Evolutionary conservation across 306 rosid species (phyloP).

Genomic region (Sechiopsis laciniata): DNA sequence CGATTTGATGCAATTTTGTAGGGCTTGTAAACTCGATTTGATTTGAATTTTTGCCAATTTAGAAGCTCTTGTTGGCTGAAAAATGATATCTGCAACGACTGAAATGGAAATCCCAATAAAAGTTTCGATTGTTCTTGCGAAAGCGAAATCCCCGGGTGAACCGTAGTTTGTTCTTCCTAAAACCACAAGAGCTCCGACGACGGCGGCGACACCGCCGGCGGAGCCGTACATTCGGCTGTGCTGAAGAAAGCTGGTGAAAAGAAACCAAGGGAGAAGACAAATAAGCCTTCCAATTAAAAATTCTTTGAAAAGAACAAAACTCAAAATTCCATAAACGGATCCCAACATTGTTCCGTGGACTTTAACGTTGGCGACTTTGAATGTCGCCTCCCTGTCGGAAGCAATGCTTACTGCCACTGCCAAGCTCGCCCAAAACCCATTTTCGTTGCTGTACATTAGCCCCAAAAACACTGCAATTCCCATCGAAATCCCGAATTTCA

Average conservation of each 20-base stretch:
- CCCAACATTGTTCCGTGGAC: conserved; percentile 68
- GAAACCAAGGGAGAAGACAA: conserved; percentile 65
- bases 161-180: conserved; percentile 55
- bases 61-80: conserved; percentile 55
- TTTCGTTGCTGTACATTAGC: conserved; percentile 41
- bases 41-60: conserved; percentile 38
- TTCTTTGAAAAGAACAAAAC: conserved; percentile 44
- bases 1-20: conserved; percentile 35
- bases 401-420: conserved; percentile 50
- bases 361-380: conserved; percentile 50
- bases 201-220: conserved; percentile 63
- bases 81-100: conserved; percentile 41
- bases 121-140: conserved; percentile 51
- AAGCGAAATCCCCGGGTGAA: conserved; percentile 55
- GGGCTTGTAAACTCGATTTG: conserved; percentile 26
- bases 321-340: conserved; percentile 53
- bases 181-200: conserved; percentile 51
- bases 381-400: conserved; percentile 52
- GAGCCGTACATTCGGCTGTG: conserved; percentile 58
- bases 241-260: conserved; percentile 56
- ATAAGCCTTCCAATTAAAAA: conserved; percentile 36
- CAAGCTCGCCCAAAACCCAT: conserved; percentile 61
- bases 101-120: conserved; percentile 54
- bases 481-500: conserved; percentile 46
- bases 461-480: conserved; percentile 59